Evolutionary conservation across 225 moss, liverwort and hornwort species (phyloP), one percentile per base, ranked within the genome.

Genomic region (Sphagnum contortum): DNA sequence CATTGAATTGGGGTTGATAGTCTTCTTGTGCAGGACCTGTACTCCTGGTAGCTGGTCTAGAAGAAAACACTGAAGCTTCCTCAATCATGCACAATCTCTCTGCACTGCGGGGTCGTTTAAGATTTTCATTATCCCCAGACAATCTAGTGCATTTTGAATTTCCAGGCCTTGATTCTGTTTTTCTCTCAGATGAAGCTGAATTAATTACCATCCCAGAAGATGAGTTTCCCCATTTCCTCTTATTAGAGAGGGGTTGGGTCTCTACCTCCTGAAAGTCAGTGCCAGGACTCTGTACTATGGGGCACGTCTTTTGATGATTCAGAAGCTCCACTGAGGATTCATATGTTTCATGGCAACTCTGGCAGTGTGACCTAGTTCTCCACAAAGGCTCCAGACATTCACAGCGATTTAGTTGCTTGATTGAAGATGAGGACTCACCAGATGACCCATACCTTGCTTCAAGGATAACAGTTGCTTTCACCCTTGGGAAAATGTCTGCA

Each of bases 341-440:
- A 62, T 80, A 89, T 45, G 91, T 89, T 60, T 78, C 90, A 62
- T 99, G 98, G 73, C 98, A 99, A 48, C 70, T 66, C 48, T 76
- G 74, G 75, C 98, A 99, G 71, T 99, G 98, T 70, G 73, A 79
- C 68, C 84, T 83, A 29, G 83, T 83, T 58, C 74, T 79, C 93
- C 91, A 93, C 12, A 99, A 68, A 57, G 93, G 93, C 74, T 99
- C 98, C n/a, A 99, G 70, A 76, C 98, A 99, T 55, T 71, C 82
- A 76, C 98, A 99, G 68, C 93, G 89, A 51, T 80, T 77, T 12
- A 99, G 73, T 73, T 72, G 71, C 57, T 75, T 87, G 9, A 52
- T 52, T 52, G 6, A 5, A 52, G 52, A 52, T 52, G 7, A 9
- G 6, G 9, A 52, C 52, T 5, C 52, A 52, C 52, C 52, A 52